phyloP scores from a whole-genome alignment of 225 moss, liverwort and hornwort species.

The Climacium dendroides region DNA sequence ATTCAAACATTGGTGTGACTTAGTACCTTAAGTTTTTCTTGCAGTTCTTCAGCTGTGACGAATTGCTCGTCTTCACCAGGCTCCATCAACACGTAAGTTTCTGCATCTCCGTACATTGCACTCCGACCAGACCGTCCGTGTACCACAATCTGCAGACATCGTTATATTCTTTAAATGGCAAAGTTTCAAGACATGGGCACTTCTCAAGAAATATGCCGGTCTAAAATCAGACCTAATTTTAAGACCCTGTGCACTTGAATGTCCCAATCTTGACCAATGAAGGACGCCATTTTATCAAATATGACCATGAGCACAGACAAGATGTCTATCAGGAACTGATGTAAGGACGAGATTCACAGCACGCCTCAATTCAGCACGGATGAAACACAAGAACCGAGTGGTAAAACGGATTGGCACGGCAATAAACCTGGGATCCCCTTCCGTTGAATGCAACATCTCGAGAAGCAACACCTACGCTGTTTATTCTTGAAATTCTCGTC shows the following conservation, averaged over 20 bases:
- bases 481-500: not conserved
- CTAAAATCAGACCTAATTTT: not conserved
- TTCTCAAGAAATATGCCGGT: not conserved
- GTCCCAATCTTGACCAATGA: not conserved
- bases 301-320: not conserved
- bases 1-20: not conserved
- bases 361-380: not conserved
- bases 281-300: not conserved
- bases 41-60: conserved; percentile 63
- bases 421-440: conserved; percentile 9
- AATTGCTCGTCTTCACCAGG: conserved; percentile 93
- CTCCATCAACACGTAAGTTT: conserved; percentile 74
- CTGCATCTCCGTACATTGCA: conserved; percentile 53
- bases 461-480: not conserved
- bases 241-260: not conserved
- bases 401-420: not conserved
- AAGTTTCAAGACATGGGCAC: not conserved
- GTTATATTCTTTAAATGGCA: not conserved
- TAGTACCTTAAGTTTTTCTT: conserved; percentile 53
- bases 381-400: not conserved
- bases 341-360: not conserved
- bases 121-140: conserved; percentile 33
- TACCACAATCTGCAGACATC: conserved; percentile 29
- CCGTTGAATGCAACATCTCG: not conserved
- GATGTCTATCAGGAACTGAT: not conserved